Base-by-base conservation (phyloP, 371 early-diverging fungal genomes). In the Rhizopus microsporus region DNA sequence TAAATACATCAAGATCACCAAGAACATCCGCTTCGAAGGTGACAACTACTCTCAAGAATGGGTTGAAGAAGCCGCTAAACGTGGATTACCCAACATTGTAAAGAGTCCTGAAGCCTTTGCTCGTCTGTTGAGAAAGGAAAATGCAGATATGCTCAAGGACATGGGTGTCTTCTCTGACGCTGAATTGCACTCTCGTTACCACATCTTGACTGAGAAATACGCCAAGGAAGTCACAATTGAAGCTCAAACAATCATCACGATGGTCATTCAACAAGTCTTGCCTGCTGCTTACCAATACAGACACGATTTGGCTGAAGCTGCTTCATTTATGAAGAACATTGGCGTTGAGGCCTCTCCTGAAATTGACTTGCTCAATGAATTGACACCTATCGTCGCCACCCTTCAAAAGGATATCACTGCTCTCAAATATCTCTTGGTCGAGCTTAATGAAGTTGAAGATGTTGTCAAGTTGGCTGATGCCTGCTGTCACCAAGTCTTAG, bases 161-260 rank as follows among this genome's bases (percentile, higher is more conserved):
- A 79, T 84, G 33, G 93, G 92, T 63, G 91, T 98, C 70, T 92
- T 96, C 74, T 87, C 92, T 40, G 83, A 87, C 54, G 74, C 80
- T 38, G 99, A 98, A 80, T 78, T 98, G 61, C 65, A 86, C 54
- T 94, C 97, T 33, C 91, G 98, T 63, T 94, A 86, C 87, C 91
- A 96, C 76, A 94, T 97, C 71, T 80, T 97, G 63, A 77, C 86
- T 65, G 98, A 98, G 80, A 93, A 92, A 69, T 98, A 96, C 71
- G 83, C 89, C 77, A 98, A 98, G 89, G 96, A 97, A 70, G 69
- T 96, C 39, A 68, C 92, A 57, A 93, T 97, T 64, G 97, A 98
- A 85, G 94, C 91, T 61, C 89, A 91, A 77, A 94, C 97, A n/a
- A 80, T 98, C 72, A 70, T 85, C 47, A 76, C 84, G 54, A 85